Conservation (phyloP, 371 early-diverging fungal genomes). For the Batkoa obscura region DNA sequence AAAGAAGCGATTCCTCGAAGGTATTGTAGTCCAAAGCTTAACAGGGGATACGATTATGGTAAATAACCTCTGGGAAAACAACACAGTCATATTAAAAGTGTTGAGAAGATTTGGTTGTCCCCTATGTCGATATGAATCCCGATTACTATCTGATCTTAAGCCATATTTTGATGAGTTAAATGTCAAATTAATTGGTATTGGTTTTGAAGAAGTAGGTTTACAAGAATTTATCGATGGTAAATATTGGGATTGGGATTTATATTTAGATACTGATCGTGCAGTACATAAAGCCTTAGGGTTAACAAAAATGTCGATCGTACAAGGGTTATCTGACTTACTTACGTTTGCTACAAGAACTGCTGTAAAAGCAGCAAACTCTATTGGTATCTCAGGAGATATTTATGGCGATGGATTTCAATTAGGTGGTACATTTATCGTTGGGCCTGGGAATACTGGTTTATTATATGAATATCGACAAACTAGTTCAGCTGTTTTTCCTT, state of each 20-base stretch:
- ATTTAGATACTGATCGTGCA: not conserved
- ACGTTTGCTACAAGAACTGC: not conserved
- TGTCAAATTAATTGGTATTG: not conserved
- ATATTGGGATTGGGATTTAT: constrained; percentile 5
- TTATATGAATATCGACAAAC: constrained; percentile 5
- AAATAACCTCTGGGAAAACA: not conserved
- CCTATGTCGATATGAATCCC: not conserved
- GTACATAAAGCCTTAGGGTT: not conserved
- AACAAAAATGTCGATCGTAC: not conserved
- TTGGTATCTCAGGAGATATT: not conserved
- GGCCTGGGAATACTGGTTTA: not conserved
- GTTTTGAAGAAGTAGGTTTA: constrained; percentile 1
- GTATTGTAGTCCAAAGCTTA: not conserved
- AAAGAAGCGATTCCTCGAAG: not conserved
- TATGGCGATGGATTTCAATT: not conserved
- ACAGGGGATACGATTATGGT: not conserved
- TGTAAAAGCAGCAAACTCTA: not conserved
- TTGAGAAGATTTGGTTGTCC: constrained; percentile 6
- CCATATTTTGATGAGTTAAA: not conserved
- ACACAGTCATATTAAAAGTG: constrained; percentile 2
- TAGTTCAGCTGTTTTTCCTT: not conserved
- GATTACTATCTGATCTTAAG: not conserved
- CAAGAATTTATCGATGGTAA: constrained; percentile 5
- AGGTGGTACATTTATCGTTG: not conserved
- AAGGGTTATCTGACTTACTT: not conserved